Evolutionary conservation across 1,139 yeast species (phyloP), one percentile per base, ranked within the genome.

Genomic region (Suhomyces guaymorum): DNA sequence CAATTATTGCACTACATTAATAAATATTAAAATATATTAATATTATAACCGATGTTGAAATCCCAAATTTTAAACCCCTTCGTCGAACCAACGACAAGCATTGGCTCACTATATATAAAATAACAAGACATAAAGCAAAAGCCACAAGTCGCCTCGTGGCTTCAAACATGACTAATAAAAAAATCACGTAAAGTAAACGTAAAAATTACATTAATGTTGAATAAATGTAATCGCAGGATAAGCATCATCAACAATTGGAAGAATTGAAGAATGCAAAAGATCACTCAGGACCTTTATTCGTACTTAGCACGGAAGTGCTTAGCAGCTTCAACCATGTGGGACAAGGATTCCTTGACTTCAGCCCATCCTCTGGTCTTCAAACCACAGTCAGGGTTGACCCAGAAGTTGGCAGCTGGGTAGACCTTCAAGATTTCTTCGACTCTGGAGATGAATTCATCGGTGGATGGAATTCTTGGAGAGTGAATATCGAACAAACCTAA

Each of bases 331-430:
- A 92, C 98, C 98, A 92, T 92, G 76, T 92, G 87, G 66, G 94
- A 84, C 73, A 92, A 84, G 49, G 90, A 82, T 58, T 79, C 82
- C 58, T 59, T 74, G 57, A 88, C 85, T 78, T 87, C 95, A 51
- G 83, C 83, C 95, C 95, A 86, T 54, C 90, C 92, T 79, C 96
- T 84, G 66, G 96, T 87, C 85, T 90, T 90, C 71, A 90, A 81
- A 82, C 98, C 98, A 83, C 98, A 92, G 78, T 92, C 98, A 62
- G 98, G 98, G 94, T 92, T 92, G 63, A 92, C 94, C 97, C 97
- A 92, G 82, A 92, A 86, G 74, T 90, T 90, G 67, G 86, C 86
- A 63, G 94, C 94, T 66, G 97, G 96, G 80, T 90, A 92, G 48
- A 86, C 94, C 76, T 89, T 88, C 72, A 92, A 78, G 77, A 92